These are phyloP conservation scores for Globomyces pollinis-pini DNA, from an alignment of 192 early-diverging fungal species.

Conservation along the genomic window DNA sequence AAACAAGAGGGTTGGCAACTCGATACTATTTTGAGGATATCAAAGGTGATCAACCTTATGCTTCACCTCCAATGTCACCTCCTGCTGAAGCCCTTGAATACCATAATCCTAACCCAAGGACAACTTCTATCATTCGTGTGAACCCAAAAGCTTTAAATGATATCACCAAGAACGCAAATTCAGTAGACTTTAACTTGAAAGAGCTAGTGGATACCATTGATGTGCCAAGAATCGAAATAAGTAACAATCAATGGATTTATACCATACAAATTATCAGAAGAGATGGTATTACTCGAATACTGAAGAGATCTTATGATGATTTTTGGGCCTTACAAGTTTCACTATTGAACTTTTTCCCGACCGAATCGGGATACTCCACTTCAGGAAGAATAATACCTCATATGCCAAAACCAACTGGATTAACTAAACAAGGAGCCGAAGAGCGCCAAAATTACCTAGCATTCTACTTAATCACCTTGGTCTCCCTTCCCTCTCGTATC, in stretches of 20 bases:
- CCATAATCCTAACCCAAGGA: neutral
- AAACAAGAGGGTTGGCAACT: conserved; percentile 21
- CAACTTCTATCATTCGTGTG: too few relatives aligned
- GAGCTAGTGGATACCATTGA: too few relatives aligned
- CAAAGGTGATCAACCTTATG: neutral
- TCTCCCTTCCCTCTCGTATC: neutral
- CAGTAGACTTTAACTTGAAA: too few relatives aligned
- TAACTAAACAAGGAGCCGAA: neutral
- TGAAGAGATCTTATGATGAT: conserved; percentile 28
- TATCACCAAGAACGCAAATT: too few relatives aligned
- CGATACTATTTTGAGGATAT: neutral
- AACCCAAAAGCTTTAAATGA: too few relatives aligned
- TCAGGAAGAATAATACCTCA: neutral
- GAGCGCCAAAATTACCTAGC: neutral
- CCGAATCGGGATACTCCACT: conserved; percentile 21
- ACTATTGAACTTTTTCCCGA: conserved; percentile 31
- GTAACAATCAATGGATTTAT: neutral
- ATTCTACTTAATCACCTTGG: neutral
- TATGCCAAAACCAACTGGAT: neutral
- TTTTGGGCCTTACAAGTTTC: conserved; percentile 34
- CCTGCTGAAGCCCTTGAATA: neutral
- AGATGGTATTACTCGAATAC: neutral
- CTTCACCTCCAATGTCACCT: neutral
- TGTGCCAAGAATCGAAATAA: too few relatives aligned
- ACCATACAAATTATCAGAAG: neutral